These are phyloP conservation scores for Sporothrix mexicana DNA, from an alignment of 2,329 filamentous ascomycete species.

Conservation along the genomic window DNA sequence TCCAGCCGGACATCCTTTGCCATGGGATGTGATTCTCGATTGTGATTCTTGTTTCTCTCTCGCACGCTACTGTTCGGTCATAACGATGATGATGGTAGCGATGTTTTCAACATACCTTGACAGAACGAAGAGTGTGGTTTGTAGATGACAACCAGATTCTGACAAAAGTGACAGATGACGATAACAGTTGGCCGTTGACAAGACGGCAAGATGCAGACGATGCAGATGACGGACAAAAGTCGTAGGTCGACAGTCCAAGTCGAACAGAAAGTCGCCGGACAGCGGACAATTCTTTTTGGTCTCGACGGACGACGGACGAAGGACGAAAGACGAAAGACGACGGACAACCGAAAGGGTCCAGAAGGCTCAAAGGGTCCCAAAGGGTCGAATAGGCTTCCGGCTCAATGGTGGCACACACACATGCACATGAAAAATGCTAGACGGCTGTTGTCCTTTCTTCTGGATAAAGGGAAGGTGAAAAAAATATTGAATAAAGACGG, in stretches of 20 bases:
- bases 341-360: neutral
- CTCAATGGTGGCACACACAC: constrained; percentile 19
- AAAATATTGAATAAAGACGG: constrained; percentile 26
- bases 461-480: neutral
- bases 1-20: neutral
- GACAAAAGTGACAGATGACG: neutral
- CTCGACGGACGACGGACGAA: neutral
- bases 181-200: neutral
- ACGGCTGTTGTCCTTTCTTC: constrained; percentile 20
- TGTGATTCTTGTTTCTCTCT: neutral
- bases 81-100: neutral
- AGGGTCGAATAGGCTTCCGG: neutral
- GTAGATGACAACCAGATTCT: constrained; percentile 1
- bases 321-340: neutral
- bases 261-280: too few relatives aligned
- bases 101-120: constrained; percentile 12
- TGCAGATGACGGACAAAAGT: neutral
- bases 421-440: constrained; percentile 16
- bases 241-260: too few relatives aligned
- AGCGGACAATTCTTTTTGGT: too few relatives aligned
- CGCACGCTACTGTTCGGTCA: neutral
- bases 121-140: neutral
- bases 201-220: constrained; percentile 9
- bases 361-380: too few relatives aligned
- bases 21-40: neutral